A percentile compares a stretch with the other conserved stretches of the same genome.
Evolutionary conservation across 129 eudicot species (phyloP).

Genomic region (Chrysanthemum seticuspe): DNA sequence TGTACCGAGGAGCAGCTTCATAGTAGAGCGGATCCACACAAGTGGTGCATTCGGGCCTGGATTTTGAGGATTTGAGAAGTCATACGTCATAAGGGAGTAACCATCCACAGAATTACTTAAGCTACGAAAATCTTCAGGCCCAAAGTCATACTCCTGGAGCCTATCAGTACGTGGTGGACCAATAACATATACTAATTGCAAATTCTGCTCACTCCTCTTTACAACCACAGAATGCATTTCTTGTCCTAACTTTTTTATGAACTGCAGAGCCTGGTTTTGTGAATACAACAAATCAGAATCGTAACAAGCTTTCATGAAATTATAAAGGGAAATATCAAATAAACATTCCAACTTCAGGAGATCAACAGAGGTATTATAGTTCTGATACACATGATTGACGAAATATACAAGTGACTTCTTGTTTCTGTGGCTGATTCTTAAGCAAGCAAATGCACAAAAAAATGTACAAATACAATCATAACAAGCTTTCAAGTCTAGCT

Average conservation of each 20-base stretch:
- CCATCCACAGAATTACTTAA: conserved; percentile 80
- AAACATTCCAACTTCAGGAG: neutral
- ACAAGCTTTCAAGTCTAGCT: neutral
- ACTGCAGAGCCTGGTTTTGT: conserved; percentile 68
- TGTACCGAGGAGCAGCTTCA: conserved; percentile 54
- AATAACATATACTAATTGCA: conserved; percentile 80
- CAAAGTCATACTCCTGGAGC: conserved; percentile 76
- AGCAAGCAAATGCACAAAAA: conserved; percentile 10
- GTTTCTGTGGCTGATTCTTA: neutral
- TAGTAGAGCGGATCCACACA: conserved; percentile 67
- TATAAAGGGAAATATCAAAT: neutral
- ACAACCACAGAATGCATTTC: conserved; percentile 61
- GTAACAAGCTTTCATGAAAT: neutral
- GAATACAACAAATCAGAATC: conserved; percentile 15
- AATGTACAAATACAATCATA: neutral
- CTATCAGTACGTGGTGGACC: conserved; percentile 84
- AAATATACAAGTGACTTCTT: neutral
- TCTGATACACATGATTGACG: neutral
- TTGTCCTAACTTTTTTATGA: conserved; percentile 69
- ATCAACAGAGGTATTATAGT: neutral
- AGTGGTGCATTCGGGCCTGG: conserved; percentile 99
- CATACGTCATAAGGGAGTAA: conserved; percentile 98
- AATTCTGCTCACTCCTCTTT: conserved; percentile 38
- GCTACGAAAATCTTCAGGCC: conserved; percentile 68
- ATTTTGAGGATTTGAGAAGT: conserved; percentile 80